Evolutionary conservation across 2,329 filamentous ascomycete species (phyloP).

Genomic region (Verticillium klebahnii): DNA sequence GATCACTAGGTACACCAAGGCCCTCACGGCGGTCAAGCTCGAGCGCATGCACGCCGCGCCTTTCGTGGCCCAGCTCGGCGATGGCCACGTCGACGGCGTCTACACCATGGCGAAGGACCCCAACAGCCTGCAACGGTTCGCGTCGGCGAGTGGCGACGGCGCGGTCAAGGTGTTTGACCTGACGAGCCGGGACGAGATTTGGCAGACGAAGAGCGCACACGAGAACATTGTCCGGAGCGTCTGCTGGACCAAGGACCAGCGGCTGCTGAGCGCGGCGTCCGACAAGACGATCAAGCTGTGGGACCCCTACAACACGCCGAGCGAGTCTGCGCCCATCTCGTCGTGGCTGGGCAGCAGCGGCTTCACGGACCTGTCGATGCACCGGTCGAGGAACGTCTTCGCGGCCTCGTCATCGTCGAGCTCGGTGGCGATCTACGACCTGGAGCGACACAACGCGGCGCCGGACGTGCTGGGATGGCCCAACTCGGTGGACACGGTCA

Average conservation of each 20-base stretch:
- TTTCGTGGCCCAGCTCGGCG: constrained; percentile 81
- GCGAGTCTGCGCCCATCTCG: constrained; percentile 66
- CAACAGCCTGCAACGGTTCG: constrained; percentile 66
- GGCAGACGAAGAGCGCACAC: constrained; percentile 71
- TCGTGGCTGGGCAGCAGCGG: constrained; percentile 66
- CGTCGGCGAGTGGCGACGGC: constrained; percentile 85
- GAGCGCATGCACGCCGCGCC: constrained; percentile 79
- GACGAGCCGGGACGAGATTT: constrained; percentile 65
- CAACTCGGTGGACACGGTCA: constrained; percentile 86
- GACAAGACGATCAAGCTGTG: constrained; percentile 88
- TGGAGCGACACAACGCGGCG: constrained; percentile 73
- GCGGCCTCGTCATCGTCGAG: constrained; percentile 73
- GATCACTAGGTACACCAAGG: constrained; percentile 34
- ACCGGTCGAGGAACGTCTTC: constrained; percentile 73
- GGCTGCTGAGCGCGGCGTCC: constrained; percentile 79
- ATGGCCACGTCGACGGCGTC: constrained; percentile 83
- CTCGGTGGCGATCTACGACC: constrained; percentile 82
- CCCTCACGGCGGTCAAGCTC: constrained; percentile 76
- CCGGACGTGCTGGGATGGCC: constrained; percentile 85
- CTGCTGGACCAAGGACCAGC: constrained; percentile 81
- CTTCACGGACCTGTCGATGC: constrained; percentile 72
- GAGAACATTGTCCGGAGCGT: constrained; percentile 91
- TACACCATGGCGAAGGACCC: constrained; percentile 80
- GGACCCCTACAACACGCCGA: constrained; percentile 75
- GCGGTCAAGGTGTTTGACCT: constrained; percentile 66